phyloP scores from a whole-genome alignment of 1,284 basidiomycete species.

The Athelia sp. region DNA sequence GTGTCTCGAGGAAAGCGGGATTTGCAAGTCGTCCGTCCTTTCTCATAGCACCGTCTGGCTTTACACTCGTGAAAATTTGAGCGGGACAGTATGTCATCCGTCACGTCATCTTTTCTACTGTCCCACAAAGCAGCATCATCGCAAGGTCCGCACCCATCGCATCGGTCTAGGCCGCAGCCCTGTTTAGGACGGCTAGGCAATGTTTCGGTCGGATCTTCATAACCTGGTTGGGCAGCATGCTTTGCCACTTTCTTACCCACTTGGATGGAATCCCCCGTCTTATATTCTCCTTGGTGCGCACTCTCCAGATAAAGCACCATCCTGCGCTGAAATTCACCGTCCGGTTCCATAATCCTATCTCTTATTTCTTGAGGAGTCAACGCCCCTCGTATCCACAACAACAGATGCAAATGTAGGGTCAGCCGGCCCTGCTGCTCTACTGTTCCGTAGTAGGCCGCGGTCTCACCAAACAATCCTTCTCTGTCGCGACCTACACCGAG shows the following conservation, averaged over 20 bases:
- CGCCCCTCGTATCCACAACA: slow-evolving; percentile 22
- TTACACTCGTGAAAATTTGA: no score
- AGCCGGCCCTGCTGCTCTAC: slow-evolving; percentile 31
- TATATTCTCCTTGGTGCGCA: slow-evolving; percentile 17
- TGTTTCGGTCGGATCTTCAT: neutral
- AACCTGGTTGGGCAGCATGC: neutral
- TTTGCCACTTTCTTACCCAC: neutral
- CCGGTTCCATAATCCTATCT: slow-evolving; percentile 17
- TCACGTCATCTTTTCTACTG: no score
- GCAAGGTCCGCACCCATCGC: no score
- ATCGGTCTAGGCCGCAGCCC: no score
- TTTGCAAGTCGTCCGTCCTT: slow-evolving; percentile 14
- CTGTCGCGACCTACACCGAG: slow-evolving; percentile 16
- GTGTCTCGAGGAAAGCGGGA: slow-evolving; percentile 23
- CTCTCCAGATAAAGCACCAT: slow-evolving; percentile 21
- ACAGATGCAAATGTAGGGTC: slow-evolving; percentile 27
- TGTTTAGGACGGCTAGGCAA: no score
- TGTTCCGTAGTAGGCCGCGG: slow-evolving; percentile 28
- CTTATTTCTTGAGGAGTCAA: slow-evolving; percentile 25
- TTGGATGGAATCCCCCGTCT: slow-evolving; percentile 11
- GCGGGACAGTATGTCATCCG: no score
- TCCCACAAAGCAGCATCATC: no score
- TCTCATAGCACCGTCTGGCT: no score
- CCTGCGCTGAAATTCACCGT: slow-evolving; percentile 17
- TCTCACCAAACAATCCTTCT: slow-evolving; percentile 25